Evolutionary conservation across 2,329 filamentous ascomycete genomes (phyloP).

Genomic region (Chaetomium strumarium): DNA sequence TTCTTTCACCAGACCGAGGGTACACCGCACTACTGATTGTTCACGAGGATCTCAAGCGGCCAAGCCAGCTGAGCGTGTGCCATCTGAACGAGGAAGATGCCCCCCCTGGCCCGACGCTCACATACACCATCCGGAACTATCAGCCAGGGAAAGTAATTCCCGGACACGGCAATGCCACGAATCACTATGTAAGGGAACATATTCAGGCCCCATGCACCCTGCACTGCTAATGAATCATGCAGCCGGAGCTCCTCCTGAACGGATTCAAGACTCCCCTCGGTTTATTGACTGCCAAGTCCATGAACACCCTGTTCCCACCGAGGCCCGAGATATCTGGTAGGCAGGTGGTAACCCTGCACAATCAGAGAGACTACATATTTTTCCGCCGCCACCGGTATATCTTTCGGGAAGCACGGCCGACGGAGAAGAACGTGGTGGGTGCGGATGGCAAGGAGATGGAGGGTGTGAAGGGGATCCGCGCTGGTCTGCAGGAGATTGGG

Average conservation of each 20-base stretch:
- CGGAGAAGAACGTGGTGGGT: constrained; percentile 79
- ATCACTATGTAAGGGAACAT: constrained; percentile 62
- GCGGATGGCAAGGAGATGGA: constrained; percentile 77
- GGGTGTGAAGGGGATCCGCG: constrained; percentile 78
- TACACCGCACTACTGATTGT: constrained; percentile 82
- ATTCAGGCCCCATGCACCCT: constrained; percentile 62
- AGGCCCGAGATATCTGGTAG: constrained; percentile 78
- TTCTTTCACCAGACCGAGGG: constrained; percentile 46
- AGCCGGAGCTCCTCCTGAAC: constrained; percentile 60
- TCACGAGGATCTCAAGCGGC: constrained; percentile 83
- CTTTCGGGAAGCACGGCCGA: constrained; percentile 80
- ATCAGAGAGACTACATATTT: constrained; percentile 95
- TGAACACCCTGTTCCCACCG: constrained; percentile 72
- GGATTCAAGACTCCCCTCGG: constrained; percentile 93
- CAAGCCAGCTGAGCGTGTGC: constrained; percentile 74
- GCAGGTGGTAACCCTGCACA: constrained; percentile 88
- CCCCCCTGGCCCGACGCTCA: constrained; percentile 81
- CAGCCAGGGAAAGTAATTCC: constrained; percentile 81
- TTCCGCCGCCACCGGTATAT: constrained; percentile 84
- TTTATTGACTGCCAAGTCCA: constrained; percentile 77
- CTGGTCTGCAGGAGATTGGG: constrained; percentile 85
- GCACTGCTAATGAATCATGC: constrained; percentile 6
- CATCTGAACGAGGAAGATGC: constrained; percentile 47
- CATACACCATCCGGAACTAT: constrained; percentile 88
- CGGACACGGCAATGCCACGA: constrained; percentile 81